These are phyloP conservation scores for Aspergillus sp. DNA, from an alignment of 2,329 filamentous ascomycete genomes.

Conservation along the genomic window DNA sequence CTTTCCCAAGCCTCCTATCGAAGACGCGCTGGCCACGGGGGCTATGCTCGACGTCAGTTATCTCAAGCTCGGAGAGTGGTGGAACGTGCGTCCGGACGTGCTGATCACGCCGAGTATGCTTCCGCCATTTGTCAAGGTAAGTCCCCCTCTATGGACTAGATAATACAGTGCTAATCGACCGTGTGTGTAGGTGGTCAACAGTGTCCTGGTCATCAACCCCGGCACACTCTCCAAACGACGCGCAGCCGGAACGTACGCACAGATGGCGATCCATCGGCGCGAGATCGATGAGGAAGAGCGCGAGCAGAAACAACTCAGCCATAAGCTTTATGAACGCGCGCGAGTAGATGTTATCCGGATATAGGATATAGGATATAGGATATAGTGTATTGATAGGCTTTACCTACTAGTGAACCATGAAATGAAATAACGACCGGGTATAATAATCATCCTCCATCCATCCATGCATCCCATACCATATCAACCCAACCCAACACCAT, in stretches of 20 bases:
- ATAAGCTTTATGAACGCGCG: conserved; percentile 77
- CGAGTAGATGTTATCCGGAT: conserved; percentile 87
- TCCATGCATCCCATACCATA: background rate
- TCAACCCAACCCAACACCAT: no score
- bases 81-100: conserved; percentile 80
- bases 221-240: conserved; percentile 81
- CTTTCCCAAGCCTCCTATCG: conserved; percentile 64
- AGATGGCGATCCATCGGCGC: conserved; percentile 71
- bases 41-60: conserved; percentile 81
- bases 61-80: conserved; percentile 85
- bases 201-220: conserved; percentile 86
- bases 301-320: conserved; percentile 60
- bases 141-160: conserved; percentile 23
- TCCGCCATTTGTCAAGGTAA: conserved; percentile 83
- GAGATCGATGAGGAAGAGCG: conserved; percentile 58
- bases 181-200: conserved; percentile 73
- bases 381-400: background rate
- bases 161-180: background rate
- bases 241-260: conserved; percentile 81
- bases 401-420: background rate
- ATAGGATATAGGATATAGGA: conserved; percentile 51
- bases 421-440: conserved; percentile 20
- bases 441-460: conserved; percentile 2
- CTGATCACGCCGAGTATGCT: conserved; percentile 79
- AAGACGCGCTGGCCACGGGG: conserved; percentile 64